phyloP scores from a whole-genome alignment of 495 filamentous ascomycete genomes.

The Choiromyces venosus region DNA sequence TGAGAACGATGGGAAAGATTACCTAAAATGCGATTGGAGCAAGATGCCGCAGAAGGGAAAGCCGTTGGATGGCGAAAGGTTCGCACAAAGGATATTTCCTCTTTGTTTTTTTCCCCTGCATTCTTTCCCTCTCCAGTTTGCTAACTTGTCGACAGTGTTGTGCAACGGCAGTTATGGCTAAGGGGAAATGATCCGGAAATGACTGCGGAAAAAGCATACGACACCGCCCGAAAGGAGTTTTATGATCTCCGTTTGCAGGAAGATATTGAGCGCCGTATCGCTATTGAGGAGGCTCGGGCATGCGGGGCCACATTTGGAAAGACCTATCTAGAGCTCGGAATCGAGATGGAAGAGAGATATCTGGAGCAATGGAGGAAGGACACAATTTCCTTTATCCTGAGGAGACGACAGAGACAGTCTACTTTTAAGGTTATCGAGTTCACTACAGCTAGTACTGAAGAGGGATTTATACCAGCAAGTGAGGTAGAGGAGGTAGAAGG shows the following conservation, averaged over 20 bases:
- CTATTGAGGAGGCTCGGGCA: slow-evolving; percentile 77
- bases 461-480: not conserved
- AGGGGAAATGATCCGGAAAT: slow-evolving; percentile 60
- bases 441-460: slow-evolving; percentile 40
- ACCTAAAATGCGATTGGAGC: slow-evolving; percentile 69
- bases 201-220: slow-evolving; percentile 67
- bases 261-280: slow-evolving; percentile 77
- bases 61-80: slow-evolving; percentile 81
- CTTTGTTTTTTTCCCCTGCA: slow-evolving; percentile 7
- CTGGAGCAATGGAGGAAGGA: slow-evolving; percentile 78
- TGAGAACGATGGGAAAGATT: slow-evolving; percentile 80
- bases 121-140: slow-evolving; percentile 5
- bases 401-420: slow-evolving; percentile 46
- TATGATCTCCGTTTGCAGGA: slow-evolving; percentile 74
- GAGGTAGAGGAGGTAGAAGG: not conserved
- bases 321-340: slow-evolving; percentile 63
- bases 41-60: slow-evolving; percentile 71
- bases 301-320: slow-evolving; percentile 84
- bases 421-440: slow-evolving; percentile 49
- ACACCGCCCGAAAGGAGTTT: slow-evolving; percentile 82
- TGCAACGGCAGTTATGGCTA: slow-evolving; percentile 85
- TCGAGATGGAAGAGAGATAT: slow-evolving; percentile 70
- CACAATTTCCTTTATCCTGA: slow-evolving; percentile 55
- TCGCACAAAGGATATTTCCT: slow-evolving; percentile 26
- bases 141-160: slow-evolving; percentile 59